These are phyloP conservation scores for Biscogniauxia marginata DNA, from an alignment of 2,329 filamentous ascomycete species.

Conservation along the genomic window DNA sequence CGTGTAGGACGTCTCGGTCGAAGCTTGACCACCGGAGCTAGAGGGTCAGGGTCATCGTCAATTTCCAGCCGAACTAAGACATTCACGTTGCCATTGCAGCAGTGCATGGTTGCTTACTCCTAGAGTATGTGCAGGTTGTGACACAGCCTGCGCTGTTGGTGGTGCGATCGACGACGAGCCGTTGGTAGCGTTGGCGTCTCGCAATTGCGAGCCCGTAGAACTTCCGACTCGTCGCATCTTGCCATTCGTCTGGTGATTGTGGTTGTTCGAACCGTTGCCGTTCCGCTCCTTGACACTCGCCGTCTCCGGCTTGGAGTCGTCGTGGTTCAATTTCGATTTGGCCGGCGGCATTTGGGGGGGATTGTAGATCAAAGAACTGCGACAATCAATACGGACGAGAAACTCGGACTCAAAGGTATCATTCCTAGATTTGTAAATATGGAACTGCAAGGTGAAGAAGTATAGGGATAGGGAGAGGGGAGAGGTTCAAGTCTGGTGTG, in stretches of 20 bases:
- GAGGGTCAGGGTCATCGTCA: neutral
- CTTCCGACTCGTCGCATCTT: constrained; percentile 58
- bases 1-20: constrained; percentile 66
- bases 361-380: constrained; percentile 26
- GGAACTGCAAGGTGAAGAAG: constrained; percentile 1
- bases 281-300: constrained; percentile 34
- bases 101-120: constrained; percentile 24
- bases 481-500: constrained; percentile 1
- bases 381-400: constrained; percentile 8
- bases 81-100: neutral
- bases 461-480: neutral
- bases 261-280: constrained; percentile 27
- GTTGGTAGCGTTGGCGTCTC: constrained; percentile 40
- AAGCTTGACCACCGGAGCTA: constrained; percentile 68
- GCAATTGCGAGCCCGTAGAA: constrained; percentile 47
- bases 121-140: constrained; percentile 25
- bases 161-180: constrained; percentile 23
- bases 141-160: constrained; percentile 11
- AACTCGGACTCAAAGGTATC: constrained; percentile 16
- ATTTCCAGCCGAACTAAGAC: constrained; percentile 14
- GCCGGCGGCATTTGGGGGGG: constrained; percentile 26
- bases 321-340: constrained; percentile 34
- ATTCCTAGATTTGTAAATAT: constrained; percentile 19
- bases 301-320: constrained; percentile 36
- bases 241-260: constrained; percentile 43